Evolutionary conservation across 805 yeast genomes (phyloP).

Genomic region (Komagataella mondaviorum): DNA sequence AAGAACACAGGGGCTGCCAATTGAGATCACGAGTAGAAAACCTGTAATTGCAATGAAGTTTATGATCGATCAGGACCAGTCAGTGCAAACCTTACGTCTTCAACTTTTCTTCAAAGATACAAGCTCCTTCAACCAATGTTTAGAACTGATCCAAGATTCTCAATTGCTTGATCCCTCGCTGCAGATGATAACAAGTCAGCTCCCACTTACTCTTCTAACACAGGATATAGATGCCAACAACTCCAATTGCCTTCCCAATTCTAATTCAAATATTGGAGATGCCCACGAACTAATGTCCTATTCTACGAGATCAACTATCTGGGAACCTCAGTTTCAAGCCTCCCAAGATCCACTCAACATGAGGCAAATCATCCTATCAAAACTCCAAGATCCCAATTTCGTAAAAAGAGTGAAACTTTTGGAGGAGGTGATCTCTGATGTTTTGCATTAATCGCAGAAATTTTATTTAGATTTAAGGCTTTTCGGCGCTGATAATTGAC

Average conservation of each 20-base stretch:
- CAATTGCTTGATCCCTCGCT: not conserved
- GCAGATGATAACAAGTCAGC: not conserved
- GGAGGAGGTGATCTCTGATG: not conserved
- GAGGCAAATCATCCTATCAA: not conserved
- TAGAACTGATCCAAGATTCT: not conserved
- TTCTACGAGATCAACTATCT: not conserved
- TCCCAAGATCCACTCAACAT: not conserved
- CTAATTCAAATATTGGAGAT: not conserved
- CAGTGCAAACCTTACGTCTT: not conserved
- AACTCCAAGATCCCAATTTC: not conserved
- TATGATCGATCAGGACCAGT: not conserved
- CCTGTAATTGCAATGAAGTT: not conserved
- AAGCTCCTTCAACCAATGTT: not conserved
- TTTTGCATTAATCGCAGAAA: not conserved
- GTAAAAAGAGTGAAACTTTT: not conserved
- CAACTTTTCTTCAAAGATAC: not conserved
- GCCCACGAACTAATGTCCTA: not conserved
- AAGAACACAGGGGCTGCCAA: not conserved
- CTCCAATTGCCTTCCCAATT: not conserved
- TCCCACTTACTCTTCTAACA: not conserved
- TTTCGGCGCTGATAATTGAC: slow-evolving; percentile 41
- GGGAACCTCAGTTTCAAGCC: not conserved
- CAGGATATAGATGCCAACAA: not conserved
- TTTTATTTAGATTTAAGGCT: not conserved
- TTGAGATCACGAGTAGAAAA: not conserved